Conservation (phyloP, 2,329 filamentous ascomycete genomes). For the Aspergillus terreus region DNA sequence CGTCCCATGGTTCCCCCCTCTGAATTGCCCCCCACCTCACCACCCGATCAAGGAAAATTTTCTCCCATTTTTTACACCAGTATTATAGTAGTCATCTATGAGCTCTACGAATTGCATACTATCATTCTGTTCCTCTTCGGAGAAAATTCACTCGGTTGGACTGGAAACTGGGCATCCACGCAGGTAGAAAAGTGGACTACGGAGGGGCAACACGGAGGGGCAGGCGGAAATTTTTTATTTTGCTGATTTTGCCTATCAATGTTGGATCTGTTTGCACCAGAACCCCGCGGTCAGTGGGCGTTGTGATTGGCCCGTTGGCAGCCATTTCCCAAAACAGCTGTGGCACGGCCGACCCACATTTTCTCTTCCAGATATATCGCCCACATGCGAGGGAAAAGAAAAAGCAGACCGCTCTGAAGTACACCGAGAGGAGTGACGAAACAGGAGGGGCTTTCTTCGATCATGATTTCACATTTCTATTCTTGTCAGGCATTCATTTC, state of each 20-base stretch:
- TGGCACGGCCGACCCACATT: conserved; percentile 18
- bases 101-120: conserved; percentile 1
- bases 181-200: conserved; percentile 14
- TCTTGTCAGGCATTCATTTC: too few relatives aligned
- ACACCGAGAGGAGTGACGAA: too few relatives aligned
- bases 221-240: conserved; percentile 11
- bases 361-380: conserved; percentile 9
- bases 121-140: too few relatives aligned
- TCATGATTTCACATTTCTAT: too few relatives aligned
- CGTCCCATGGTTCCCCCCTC: conserved; percentile 27
- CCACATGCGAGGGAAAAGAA: conserved; percentile 7
- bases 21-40: conserved; percentile 19
- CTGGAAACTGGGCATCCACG: conserved; percentile 37
- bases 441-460: too few relatives aligned
- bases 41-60: conserved; percentile 14
- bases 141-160: too few relatives aligned
- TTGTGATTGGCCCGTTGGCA: conserved; percentile 14
- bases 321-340: conserved; percentile 5
- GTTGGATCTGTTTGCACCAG: conserved; percentile 19
- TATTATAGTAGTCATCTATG: not conserved
- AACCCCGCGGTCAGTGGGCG: conserved; percentile 19
- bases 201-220: conserved; percentile 3
- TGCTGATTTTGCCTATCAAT: conserved; percentile 8
- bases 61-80: conserved; percentile 19
- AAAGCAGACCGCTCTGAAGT: not conserved